Conservation (phyloP, 2,329 filamentous ascomycete species). For the Neofusicoccum sp. region DNA sequence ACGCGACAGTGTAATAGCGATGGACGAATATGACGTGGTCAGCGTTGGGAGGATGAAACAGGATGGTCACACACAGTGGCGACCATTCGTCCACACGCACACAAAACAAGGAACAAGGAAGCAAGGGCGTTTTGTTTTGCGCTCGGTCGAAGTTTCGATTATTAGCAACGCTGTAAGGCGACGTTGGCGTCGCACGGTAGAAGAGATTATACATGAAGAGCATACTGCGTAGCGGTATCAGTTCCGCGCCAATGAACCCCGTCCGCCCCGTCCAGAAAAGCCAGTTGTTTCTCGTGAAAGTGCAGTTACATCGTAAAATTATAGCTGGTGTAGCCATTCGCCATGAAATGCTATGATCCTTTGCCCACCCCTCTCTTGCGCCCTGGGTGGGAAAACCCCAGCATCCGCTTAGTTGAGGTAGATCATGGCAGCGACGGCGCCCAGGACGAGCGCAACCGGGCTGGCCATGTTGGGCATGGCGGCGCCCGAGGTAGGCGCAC, state of each 20-base stretch:
- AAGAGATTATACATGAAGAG: slow-evolving; percentile 12
- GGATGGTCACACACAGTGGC: slow-evolving; percentile 1
- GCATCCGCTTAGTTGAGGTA: slow-evolving; percentile 40
- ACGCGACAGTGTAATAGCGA: background rate
- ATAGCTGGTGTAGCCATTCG: slow-evolving; percentile 14
- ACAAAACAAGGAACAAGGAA: background rate
- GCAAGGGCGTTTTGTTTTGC: background rate
- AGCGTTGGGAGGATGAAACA: background rate
- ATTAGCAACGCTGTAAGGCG: background rate
- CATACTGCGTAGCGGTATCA: background rate
- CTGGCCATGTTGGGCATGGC: slow-evolving; percentile 35
- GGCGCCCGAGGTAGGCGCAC: slow-evolving; percentile 28
- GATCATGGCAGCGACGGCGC: slow-evolving; percentile 44
- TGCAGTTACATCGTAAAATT: slow-evolving; percentile 13
- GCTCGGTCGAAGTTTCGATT: background rate
- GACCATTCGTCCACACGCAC: background rate
- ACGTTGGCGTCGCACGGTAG: background rate
- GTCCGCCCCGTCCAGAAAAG: no score
- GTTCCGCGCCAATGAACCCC: no score
- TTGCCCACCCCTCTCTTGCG: background rate
- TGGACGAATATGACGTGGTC: background rate
- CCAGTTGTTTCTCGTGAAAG: background rate
- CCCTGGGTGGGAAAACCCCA: background rate
- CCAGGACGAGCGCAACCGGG: slow-evolving; percentile 44
- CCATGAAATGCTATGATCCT: slow-evolving; percentile 13